Base-by-base conservation (phyloP, 169 alveolate species). In the Plasmodium gaboni region DNA sequence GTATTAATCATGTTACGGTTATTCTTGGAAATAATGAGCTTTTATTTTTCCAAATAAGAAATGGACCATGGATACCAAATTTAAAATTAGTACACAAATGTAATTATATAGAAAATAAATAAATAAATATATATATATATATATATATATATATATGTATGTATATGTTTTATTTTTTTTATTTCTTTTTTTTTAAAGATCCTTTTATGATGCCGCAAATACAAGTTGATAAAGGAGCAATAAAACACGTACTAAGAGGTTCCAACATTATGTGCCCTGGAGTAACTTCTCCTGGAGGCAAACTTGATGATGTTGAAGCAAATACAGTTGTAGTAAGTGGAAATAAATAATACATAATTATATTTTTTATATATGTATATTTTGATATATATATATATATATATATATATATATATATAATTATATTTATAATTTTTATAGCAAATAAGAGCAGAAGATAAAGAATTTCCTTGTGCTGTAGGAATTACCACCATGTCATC, bases 201-300 rank as follows among this genome's bases (percentile, higher is more conserved):
- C 99, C 99, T 17, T 92, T 94, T 28, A 96, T 98, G 97, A 94
- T 98, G 98, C 99, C 99, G 46, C 96, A 96, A 87, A 97, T 98
- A 97, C 99, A 98, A 88, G 97, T 97, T 24, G 99, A 98, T 91
- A 95, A 95, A 73, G 99, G 99, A 4, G 99, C 99, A 15, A 96
- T 98, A 72, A 97, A 97, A 69, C 97, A 96, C 92, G 98, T 98
- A 15, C 92, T 98, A 1, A 93, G 98, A 72, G 99, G 99, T 12
- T 97, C 99, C 17, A 96, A 97, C 88, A 95, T 98, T 72, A 98
- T 98, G 99, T 95, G 99, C 61, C 99, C 99, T 2, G 99, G 99
- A n/a, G 94, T 98, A 57, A 97, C 99, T 15, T 96, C 99, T 7
- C 96, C 96, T 19, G 99, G 99, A 2, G 99, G 99, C 10, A 88